Conservation (phyloP, 2,329 filamentous ascomycete species). For the Apiospora sp. region DNA sequence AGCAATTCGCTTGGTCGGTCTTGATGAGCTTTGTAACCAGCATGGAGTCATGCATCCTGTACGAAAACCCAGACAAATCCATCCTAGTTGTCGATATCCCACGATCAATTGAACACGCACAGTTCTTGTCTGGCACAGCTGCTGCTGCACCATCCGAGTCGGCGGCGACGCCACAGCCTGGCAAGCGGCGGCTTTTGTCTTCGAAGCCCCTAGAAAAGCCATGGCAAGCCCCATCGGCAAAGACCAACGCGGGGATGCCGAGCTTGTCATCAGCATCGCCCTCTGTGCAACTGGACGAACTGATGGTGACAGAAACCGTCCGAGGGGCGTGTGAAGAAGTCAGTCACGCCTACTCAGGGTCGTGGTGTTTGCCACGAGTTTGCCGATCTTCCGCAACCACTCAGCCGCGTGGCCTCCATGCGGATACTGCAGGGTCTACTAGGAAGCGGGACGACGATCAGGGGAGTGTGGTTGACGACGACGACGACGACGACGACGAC, state of each 20-base stretch:
- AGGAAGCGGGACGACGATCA: slow-evolving; percentile 31
- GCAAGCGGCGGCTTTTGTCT: slow-evolving; percentile 55
- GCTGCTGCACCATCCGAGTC: slow-evolving; percentile 10
- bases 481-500: slow-evolving; percentile 23
- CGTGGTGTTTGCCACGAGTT: slow-evolving; percentile 56
- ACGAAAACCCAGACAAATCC: slow-evolving; percentile 56
- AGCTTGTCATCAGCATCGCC: slow-evolving; percentile 39
- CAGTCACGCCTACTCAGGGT: slow-evolving; percentile 46
- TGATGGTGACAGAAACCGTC: slow-evolving; percentile 60
- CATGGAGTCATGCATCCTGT: slow-evolving; percentile 55
- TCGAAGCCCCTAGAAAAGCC: slow-evolving; percentile 51
- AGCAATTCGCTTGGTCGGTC: no score
- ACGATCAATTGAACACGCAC: slow-evolving; percentile 71
- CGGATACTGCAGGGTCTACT: slow-evolving; percentile 18
- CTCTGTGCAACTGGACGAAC: slow-evolving; percentile 59
- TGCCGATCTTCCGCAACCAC: slow-evolving; percentile 26
- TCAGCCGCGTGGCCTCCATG: not conserved
- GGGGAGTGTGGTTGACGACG: slow-evolving; percentile 19
- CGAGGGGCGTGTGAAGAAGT: slow-evolving; percentile 52
- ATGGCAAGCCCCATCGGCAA: slow-evolving; percentile 61
- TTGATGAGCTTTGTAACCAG: not conserved
- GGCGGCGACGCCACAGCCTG: slow-evolving; percentile 31
- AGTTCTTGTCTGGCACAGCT: slow-evolving; percentile 52
- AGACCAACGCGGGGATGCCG: slow-evolving; percentile 32
- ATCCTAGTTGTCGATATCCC: slow-evolving; percentile 74